Evolutionary conservation across 345 rosid genomes (phyloP).

Genomic region (Gossypium bickii): DNA sequence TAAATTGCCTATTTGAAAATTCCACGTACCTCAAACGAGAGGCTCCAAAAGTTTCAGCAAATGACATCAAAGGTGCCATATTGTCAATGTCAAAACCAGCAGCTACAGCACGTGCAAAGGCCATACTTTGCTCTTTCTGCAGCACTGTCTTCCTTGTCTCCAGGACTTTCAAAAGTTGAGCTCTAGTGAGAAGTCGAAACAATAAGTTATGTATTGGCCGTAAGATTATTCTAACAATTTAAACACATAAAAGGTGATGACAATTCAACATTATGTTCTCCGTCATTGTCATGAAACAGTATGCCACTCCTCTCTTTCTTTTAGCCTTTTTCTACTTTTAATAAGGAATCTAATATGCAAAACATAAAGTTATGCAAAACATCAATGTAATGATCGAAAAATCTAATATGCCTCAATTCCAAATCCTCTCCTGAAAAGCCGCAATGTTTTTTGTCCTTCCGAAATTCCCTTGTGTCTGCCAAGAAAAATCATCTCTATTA

Average conservation of each 20-base stretch:
- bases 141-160: conserved; percentile 72
- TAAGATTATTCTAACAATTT: neutral
- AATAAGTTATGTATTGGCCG: neutral
- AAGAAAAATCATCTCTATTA: neutral
- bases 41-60: conserved; percentile 87
- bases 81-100: conserved; percentile 90
- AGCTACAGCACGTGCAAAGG: conserved; percentile 97
- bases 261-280: neutral
- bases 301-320: neutral
- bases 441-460: neutral
- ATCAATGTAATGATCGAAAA: neutral
- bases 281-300: neutral
- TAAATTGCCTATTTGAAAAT: neutral
- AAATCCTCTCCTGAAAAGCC: neutral
- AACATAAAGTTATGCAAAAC: neutral
- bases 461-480: neutral
- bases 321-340: neutral
- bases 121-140: conserved; percentile 99
- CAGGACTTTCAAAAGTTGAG: conserved; percentile 82
- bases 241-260: neutral
- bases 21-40: conserved; percentile 64
- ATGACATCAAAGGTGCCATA: conserved; percentile 66
- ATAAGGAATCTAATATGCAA: no score
- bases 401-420: neutral
- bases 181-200: conserved; percentile 35